phyloP scores from a whole-genome alignment of 805 yeast genomes.

The Metschnikowia similis region DNA sequence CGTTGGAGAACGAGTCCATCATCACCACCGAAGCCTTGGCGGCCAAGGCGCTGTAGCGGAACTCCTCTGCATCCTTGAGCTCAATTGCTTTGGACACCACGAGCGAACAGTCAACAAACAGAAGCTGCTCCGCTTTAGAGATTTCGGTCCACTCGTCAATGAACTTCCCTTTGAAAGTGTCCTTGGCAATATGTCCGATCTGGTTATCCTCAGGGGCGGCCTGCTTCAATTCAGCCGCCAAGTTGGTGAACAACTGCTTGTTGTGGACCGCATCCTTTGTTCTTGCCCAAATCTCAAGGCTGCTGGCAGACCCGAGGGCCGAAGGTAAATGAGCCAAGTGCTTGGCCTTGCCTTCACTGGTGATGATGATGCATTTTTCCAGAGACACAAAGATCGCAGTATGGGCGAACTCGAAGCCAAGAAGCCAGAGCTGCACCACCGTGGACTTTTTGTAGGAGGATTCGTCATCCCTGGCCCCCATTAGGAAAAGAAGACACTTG shows the following conservation, averaged over 20 bases:
- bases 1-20: slow-evolving; percentile 80
- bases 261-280: slow-evolving; percentile 80
- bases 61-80: slow-evolving; percentile 75
- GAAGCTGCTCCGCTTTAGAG: slow-evolving; percentile 29
- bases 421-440: slow-evolving; percentile 81
- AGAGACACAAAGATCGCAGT: slow-evolving; percentile 67
- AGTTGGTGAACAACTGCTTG: slow-evolving; percentile 56
- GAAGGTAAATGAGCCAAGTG: slow-evolving; percentile 59
- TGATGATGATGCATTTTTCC: slow-evolving; percentile 58
- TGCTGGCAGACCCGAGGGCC: slow-evolving; percentile 27
- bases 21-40: slow-evolving; percentile 72
- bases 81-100: slow-evolving; percentile 56
- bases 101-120: slow-evolving; percentile 47
- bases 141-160: slow-evolving; percentile 70
- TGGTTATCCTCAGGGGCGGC: slow-evolving; percentile 31
- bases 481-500: slow-evolving; percentile 49
- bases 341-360: slow-evolving; percentile 81
- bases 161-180: slow-evolving; percentile 77
- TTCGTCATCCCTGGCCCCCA: slow-evolving; percentile 83
- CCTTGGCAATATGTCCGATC: slow-evolving; percentile 71
- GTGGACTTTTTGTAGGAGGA: slow-evolving; percentile 88
- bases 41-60: slow-evolving; percentile 60
- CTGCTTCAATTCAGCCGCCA: slow-evolving; percentile 44
- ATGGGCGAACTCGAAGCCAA: slow-evolving; percentile 95
- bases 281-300: slow-evolving; percentile 60